phyloP scores from a whole-genome alignment of 176 grass and related monocot genomes.

The Poa pratensis region DNA sequence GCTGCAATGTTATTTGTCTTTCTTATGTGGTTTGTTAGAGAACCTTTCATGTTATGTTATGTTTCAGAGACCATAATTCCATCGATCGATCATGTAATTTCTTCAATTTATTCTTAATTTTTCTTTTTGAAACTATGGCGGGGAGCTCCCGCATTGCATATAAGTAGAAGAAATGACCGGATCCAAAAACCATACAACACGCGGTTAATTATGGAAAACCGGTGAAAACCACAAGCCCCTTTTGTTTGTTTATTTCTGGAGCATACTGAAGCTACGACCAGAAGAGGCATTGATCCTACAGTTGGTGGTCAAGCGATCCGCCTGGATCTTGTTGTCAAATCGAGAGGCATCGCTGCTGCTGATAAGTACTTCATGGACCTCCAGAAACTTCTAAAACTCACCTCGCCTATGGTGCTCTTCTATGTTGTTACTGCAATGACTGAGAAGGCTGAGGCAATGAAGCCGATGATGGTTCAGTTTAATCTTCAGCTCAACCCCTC shows the following conservation, averaged over 20 bases:
- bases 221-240: background rate
- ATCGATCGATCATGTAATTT: background rate
- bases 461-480: too few species aligned
- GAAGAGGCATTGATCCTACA: constrained; percentile 78
- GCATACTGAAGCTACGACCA: constrained; percentile 74
- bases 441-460: constrained; percentile 59
- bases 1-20: background rate
- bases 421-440: constrained; percentile 34
- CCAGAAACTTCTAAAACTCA: constrained; percentile 75
- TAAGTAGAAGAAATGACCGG: too few species aligned
- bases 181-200: too few species aligned
- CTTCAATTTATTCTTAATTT: background rate
- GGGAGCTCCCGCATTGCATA: too few species aligned
- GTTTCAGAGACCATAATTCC: background rate
- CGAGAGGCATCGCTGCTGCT: constrained; percentile 68
- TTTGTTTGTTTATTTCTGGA: constrained; percentile 37
- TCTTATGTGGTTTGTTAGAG: background rate
- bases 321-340: constrained; percentile 84
- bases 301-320: constrained; percentile 71
- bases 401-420: constrained; percentile 85
- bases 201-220: too few species aligned
- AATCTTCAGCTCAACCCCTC: too few species aligned
- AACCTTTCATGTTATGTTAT: background rate
- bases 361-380: constrained; percentile 91
- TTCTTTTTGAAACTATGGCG: too few species aligned